Conservation (phyloP, 139 green algal genomes). For the Closterium sp. region DNA sequence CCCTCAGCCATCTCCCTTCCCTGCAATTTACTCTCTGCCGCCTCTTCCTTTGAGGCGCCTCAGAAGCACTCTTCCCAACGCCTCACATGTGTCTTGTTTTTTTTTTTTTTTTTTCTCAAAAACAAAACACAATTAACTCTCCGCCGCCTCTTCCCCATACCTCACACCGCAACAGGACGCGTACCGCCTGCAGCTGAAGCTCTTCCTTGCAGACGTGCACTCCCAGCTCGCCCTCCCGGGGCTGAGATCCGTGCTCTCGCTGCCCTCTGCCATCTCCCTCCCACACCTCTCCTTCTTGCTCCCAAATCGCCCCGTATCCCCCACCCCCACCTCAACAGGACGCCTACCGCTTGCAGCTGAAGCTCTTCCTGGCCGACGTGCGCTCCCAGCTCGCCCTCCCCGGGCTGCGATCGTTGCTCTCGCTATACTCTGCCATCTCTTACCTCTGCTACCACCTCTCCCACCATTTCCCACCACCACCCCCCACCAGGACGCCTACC, state of each 20-base stretch:
- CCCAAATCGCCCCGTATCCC: not conserved
- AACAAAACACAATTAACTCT: no score
- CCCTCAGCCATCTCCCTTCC: no score
- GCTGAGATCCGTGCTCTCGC: slow-evolving; percentile 85
- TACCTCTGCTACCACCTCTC: no score
- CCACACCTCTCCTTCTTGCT: not conserved
- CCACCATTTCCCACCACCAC: no score
- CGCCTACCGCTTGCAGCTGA: slow-evolving; percentile 86
- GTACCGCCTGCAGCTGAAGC: slow-evolving; percentile 83
- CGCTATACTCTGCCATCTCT: slow-evolving; percentile 87
- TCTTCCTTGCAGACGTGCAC: slow-evolving; percentile 78
- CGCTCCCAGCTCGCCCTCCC: slow-evolving; percentile 69
- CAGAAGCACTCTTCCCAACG: no score
- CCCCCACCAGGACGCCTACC: no score
- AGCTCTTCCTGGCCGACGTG: slow-evolving; percentile 79
- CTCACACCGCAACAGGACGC: slow-evolving; percentile 59
- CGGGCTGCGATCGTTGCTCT: slow-evolving; percentile 79
- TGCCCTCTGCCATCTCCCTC: not conserved
- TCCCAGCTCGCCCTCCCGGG: slow-evolving; percentile 69
- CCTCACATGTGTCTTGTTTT: no score
- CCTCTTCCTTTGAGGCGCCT: no score
- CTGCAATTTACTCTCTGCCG: no score
- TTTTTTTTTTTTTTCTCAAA: no score
- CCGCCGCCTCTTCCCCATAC: no score
- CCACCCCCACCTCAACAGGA: slow-evolving; percentile 42